Evolutionary conservation across 352 stramenopile genomes (phyloP).

Genomic region (Globisporangium mamillatum): DNA sequence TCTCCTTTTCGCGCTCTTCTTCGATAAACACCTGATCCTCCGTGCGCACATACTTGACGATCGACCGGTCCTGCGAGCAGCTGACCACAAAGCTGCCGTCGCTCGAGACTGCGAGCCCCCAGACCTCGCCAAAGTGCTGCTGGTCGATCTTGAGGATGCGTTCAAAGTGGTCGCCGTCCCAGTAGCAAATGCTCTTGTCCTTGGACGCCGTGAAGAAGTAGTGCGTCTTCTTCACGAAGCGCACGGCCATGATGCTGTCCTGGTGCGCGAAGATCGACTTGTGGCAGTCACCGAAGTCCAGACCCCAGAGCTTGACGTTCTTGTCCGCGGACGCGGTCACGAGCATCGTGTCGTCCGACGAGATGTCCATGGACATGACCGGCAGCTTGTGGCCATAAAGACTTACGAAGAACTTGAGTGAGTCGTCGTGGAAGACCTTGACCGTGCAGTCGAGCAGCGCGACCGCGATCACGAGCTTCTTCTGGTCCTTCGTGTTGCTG

Average conservation of each 20-base stretch:
- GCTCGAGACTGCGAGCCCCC: constrained; percentile 83
- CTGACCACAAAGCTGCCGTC: constrained; percentile 95
- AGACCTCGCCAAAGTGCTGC: constrained; percentile 83
- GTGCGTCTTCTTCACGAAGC: constrained; percentile 96
- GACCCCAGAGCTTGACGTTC: constrained; percentile 99
- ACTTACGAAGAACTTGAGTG: constrained; percentile 99
- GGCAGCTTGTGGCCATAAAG: constrained; percentile 99
- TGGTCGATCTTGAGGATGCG: constrained; percentile 80
- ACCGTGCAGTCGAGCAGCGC: constrained; percentile 96
- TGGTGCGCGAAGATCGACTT: constrained; percentile 98
- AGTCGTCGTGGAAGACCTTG: constrained; percentile 99
- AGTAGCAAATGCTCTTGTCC: constrained; percentile 97
- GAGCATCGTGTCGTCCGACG: constrained; percentile 96
- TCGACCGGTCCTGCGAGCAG: constrained; percentile 95
- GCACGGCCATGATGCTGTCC: constrained; percentile 96
- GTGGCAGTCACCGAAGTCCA: constrained; percentile 99
- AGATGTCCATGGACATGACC: constrained; percentile 97
- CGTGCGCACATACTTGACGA: constrained; percentile 97
- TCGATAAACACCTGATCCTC: constrained; percentile 97
- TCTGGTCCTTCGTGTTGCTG: constrained; percentile 90
- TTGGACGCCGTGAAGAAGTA: constrained; percentile 99
- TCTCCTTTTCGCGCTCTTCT: constrained; percentile 95
- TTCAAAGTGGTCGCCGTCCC: constrained; percentile 98
- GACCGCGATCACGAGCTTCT: constrained; percentile 87
- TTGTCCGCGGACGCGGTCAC: constrained; percentile 98